These are phyloP conservation scores for Talaromyces sp. DNA, from an alignment of 2,329 filamentous ascomycete species.

Conservation along the genomic window DNA sequence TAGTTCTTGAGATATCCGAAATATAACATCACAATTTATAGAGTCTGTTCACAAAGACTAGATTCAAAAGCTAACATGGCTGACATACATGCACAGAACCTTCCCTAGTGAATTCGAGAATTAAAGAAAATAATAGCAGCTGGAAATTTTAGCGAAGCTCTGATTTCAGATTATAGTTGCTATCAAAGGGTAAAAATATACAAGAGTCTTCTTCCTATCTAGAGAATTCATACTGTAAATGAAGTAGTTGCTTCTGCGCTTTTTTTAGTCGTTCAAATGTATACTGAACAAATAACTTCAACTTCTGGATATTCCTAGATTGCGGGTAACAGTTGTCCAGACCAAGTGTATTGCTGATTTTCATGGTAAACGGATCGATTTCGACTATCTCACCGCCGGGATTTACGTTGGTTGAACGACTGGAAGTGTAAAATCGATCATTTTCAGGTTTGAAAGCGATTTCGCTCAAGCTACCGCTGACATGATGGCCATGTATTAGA, in stretches of 20 bases:
- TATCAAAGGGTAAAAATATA: neutral
- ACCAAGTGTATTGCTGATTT: neutral
- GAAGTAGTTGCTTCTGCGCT: neutral
- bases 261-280: neutral
- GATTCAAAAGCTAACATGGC: neutral
- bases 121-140: too few species aligned
- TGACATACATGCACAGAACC: neutral
- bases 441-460: neutral
- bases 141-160: neutral
- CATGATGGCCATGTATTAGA: neutral
- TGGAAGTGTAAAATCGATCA: neutral
- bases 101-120: too few species aligned
- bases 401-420: neutral
- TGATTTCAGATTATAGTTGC: neutral
- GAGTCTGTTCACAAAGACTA: neutral
- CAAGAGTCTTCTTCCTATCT: neutral
- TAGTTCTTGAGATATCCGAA: neutral
- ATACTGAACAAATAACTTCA: neutral
- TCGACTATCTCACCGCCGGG: neutral
- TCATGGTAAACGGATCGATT: neutral
- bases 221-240: neutral
- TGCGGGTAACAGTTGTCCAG: neutral
- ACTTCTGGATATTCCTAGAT: slow-evolving; percentile 6
- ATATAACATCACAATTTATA: neutral
- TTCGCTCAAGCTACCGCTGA: neutral